A percentile compares a stretch with the other conserved stretches of the same genome.
Conservation (phyloP, 179 eudicot species). For the Kewa caespitosa region DNA sequence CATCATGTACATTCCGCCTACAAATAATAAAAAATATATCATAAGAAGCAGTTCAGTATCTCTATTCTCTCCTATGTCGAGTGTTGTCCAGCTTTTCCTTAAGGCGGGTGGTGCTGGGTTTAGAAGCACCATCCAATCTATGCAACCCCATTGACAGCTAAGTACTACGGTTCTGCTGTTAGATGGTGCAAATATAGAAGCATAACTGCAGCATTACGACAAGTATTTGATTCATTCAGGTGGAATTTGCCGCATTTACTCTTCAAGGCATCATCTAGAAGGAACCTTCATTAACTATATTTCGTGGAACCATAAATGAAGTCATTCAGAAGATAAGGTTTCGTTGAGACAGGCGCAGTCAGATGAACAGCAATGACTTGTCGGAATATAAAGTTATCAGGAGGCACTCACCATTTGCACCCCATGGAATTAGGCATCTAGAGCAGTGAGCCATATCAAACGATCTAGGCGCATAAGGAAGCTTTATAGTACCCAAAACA, state of each 20-base stretch:
- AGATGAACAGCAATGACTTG: not conserved
- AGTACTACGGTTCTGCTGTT: not conserved
- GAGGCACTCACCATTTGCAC: conserved; percentile 56
- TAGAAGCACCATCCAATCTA: not conserved
- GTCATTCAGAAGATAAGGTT: not conserved
- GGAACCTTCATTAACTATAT: not conserved
- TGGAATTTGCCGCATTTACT: not conserved
- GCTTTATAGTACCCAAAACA: conserved; percentile 75
- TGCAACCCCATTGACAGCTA: not conserved
- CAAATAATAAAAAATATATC: too few species aligned
- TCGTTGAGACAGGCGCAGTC: not conserved
- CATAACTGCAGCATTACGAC: not conserved
- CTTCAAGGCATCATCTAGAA: not conserved
- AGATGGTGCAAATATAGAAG: not conserved
- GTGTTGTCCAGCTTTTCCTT: not conserved
- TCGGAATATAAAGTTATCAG: not conserved
- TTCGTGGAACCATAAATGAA: not conserved
- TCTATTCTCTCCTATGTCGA: not conserved
- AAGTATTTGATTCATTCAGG: too few species aligned
- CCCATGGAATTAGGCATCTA: conserved; percentile 84
- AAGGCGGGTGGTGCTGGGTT: not conserved
- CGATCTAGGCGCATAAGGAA: conserved; percentile 68
- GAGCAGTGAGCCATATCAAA: conserved; percentile 92
- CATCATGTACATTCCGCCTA: conserved; percentile 82
- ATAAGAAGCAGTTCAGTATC: too few species aligned